These are phyloP conservation scores for Calycina marina DNA, from an alignment of 2,329 filamentous ascomycete species.

Conservation along the genomic window DNA sequence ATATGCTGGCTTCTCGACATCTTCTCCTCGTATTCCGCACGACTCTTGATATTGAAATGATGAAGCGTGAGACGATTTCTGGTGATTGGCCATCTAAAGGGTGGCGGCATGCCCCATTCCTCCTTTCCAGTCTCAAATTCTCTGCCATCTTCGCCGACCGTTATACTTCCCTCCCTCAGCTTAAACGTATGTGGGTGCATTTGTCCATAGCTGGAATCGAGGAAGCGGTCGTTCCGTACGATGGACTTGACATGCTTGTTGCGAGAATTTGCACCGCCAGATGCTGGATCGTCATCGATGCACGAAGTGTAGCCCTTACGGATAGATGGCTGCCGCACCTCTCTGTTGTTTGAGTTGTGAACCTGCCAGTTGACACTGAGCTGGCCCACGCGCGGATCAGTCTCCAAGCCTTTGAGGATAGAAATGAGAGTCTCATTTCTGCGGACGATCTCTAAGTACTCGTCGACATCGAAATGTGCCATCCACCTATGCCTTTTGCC, in stretches of 20 bases:
- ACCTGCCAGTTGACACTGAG: slow-evolving; percentile 22
- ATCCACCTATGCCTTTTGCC: slow-evolving; percentile 21
- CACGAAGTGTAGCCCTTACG: slow-evolving; percentile 21
- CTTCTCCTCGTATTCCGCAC: slow-evolving; percentile 21
- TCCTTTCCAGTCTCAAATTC: slow-evolving; percentile 8
- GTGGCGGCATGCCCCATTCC: slow-evolving; percentile 1
- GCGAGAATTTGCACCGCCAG: slow-evolving; percentile 1
- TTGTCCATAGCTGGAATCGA: neutral
- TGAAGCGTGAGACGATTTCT: slow-evolving; percentile 20
- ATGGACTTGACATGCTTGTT: slow-evolving; percentile 23
- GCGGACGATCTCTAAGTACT: slow-evolving; percentile 14
- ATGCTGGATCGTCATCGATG: slow-evolving; percentile 15
- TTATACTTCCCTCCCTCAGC: slow-evolving; percentile 8
- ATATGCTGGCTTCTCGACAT: slow-evolving; percentile 4
- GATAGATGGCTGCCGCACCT: slow-evolving; percentile 14
- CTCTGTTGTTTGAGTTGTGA: slow-evolving; percentile 19
- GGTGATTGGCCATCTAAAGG: slow-evolving; percentile 17
- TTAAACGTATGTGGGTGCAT: slow-evolving; percentile 17
- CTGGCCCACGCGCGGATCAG: slow-evolving; percentile 17
- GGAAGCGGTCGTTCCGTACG: slow-evolving; percentile 17
- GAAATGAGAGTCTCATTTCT: slow-evolving; percentile 14
- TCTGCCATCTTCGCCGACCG: slow-evolving; percentile 20
- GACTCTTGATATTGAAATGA: slow-evolving; percentile 23
- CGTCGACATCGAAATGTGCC: slow-evolving; percentile 22
- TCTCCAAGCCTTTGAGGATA: slow-evolving; percentile 17